These are phyloP conservation scores for Mycena venus DNA, from an alignment of 768 basidiomycete species.

Conservation along the genomic window DNA sequence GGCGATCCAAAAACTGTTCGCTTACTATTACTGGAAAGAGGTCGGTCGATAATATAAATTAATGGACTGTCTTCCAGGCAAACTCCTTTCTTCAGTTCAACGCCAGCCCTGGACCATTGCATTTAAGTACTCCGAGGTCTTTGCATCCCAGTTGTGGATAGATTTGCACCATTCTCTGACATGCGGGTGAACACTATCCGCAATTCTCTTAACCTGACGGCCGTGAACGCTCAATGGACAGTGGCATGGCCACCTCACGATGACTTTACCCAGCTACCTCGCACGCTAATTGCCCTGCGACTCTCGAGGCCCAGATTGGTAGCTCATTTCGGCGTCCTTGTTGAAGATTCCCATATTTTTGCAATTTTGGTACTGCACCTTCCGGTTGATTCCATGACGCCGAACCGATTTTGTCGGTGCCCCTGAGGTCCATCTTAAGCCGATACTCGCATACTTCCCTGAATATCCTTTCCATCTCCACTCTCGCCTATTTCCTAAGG, in stretches of 20 bases:
- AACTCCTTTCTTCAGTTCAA: background rate
- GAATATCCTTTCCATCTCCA: too few relatives aligned
- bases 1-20: too few relatives aligned
- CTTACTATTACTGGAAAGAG: too few relatives aligned
- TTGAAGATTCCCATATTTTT: background rate
- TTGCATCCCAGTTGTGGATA: slow-evolving; percentile 25
- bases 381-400: background rate
- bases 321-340: background rate
- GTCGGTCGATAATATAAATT: too few relatives aligned
- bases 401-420: too few relatives aligned
- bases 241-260: background rate
- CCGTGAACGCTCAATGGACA: background rate
- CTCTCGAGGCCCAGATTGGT: too few relatives aligned
- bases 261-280: background rate
- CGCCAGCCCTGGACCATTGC: background rate
- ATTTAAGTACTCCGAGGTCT: background rate
- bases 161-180: background rate
- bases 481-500: too few relatives aligned
- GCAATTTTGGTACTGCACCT: background rate
- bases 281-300: background rate
- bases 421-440: background rate
- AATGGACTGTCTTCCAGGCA: too few relatives aligned
- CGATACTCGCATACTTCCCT: too few relatives aligned
- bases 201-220: background rate
- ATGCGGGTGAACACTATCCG: background rate